Base-by-base conservation (phyloP, 305 asterid species). In the Petunia hybrid region DNA sequence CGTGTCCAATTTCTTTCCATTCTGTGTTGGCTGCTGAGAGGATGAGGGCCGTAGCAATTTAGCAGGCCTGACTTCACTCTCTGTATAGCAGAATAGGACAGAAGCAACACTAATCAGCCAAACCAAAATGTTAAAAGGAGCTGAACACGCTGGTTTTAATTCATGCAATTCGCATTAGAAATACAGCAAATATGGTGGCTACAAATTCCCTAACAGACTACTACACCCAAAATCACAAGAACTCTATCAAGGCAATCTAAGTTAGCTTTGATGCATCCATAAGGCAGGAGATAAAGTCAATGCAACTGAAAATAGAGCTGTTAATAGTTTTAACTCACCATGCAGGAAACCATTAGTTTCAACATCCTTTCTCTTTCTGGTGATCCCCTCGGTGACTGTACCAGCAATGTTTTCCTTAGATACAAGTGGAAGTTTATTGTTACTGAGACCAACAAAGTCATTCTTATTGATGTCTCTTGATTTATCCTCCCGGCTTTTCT, bases 1-100 rank as follows among this genome's bases (percentile, higher is more conserved):
- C 79, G 85, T 79, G 64, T 89, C 92, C 39, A 83, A 82, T 87
- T 88, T 89, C 84, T 83, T 89, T 81, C 93, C 95, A 84, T 92
- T 91, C 84, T 89, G 91, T 66, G 63, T 46, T 64, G 74, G 78
- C 64, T 84, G 89, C 68, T 86, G 91, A 76, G 87, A 82, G 83
- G 86, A 74, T 74, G 78, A 83, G 42, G 82, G 85, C 89, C 83
- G 84, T 71, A 65, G 90, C 68, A 89, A 79, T 87, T 93, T 91
- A 80, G 78, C 84, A 56, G 90, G 89, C 90, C 93, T 87, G 78
- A 84, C 81, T 86, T 93, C 94, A 76, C 83, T 78, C 85, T 91
- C 97, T 93, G 95, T 70, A 82, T 74, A 62, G 75, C 73, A 82
- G 60, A 78, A 13, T 45, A 86, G 51, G 63, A 79, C 46, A 86